These are phyloP conservation scores for Penicillium salamii DNA, from an alignment of 495 filamentous ascomycete genomes.

Conservation along the genomic window DNA sequence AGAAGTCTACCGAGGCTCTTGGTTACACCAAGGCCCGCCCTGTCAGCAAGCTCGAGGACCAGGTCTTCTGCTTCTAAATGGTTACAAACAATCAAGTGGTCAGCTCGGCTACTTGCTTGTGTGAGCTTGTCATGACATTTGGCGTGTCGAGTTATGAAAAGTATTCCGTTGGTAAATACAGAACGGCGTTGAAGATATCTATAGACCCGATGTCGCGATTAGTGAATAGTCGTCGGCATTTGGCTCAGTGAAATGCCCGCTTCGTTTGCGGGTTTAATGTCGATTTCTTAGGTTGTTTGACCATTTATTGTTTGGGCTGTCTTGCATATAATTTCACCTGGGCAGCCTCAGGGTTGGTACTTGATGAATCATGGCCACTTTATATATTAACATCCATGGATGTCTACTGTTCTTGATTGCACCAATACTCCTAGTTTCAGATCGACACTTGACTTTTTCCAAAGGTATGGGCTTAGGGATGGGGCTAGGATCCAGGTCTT, in stretches of 20 bases:
- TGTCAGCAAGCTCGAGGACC: slow-evolving; percentile 95
- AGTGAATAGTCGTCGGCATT: neutral
- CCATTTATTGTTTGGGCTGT: no score
- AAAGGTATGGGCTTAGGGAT: no score
- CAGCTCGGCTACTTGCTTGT: neutral
- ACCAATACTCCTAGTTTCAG: no score
- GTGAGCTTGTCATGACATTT: neutral
- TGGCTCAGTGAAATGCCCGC: neutral
- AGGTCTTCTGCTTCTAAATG: slow-evolving; percentile 93
- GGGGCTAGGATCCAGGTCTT: no score
- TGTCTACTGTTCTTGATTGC: no score
- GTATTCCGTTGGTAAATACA: slow-evolving; percentile 1
- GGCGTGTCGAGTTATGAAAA: neutral
- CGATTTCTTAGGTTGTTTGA: no score
- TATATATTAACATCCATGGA: no score
- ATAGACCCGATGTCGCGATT: slow-evolving; percentile 10
- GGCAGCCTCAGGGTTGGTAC: no score
- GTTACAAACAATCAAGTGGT: neutral
- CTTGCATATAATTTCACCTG: no score
- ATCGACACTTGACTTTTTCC: no score
- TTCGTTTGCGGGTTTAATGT: neutral
- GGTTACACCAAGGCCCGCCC: slow-evolving; percentile 89
- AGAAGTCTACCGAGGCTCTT: slow-evolving; percentile 86
- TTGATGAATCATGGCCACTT: no score
- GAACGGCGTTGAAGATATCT: slow-evolving; percentile 8